Evolutionary conservation across 2,329 filamentous ascomycete genomes (phyloP).

Genomic region (Zymoseptoria ardabiliae): DNA sequence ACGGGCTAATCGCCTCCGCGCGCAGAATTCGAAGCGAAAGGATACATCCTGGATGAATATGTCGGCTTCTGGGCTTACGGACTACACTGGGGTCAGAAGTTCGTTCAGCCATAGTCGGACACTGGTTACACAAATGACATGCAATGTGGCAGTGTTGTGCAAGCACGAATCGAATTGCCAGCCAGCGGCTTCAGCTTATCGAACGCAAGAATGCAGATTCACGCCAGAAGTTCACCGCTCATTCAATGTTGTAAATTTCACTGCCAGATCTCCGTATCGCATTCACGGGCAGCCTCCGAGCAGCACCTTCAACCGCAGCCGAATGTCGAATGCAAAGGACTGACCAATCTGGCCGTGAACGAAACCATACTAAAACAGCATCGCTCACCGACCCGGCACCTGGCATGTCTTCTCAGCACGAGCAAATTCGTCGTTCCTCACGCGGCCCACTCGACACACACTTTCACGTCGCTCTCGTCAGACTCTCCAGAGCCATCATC

Average conservation of each 20-base stretch:
- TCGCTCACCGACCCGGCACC: not conserved
- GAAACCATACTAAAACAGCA: not conserved
- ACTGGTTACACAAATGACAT: not conserved
- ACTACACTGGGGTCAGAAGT: conserved; percentile 22
- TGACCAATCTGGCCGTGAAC: not conserved
- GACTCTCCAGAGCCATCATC: not conserved
- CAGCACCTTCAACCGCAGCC: not conserved
- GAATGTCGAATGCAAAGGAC: too few species aligned
- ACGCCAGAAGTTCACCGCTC: not conserved
- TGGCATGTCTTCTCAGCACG: not conserved
- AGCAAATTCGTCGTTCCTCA: not conserved
- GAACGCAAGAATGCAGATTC: not conserved
- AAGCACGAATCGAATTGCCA: not conserved
- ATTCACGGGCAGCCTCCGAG: not conserved
- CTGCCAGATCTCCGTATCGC: too few species aligned
- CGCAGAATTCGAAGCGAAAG: conserved; percentile 23
- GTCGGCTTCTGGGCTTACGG: conserved; percentile 28
- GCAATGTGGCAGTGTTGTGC: not conserved
- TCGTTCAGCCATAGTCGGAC: not conserved
- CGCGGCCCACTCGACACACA: not conserved
- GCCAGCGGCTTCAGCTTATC: not conserved
- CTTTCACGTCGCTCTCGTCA: not conserved
- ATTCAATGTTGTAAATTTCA: not conserved
- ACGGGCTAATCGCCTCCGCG: conserved; percentile 20
- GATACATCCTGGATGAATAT: conserved; percentile 27